Evolutionary conservation across 1,284 basidiomycete genomes (phyloP), one percentile per base, ranked within the genome.

Genomic region (Prillingera fragicola): DNA sequence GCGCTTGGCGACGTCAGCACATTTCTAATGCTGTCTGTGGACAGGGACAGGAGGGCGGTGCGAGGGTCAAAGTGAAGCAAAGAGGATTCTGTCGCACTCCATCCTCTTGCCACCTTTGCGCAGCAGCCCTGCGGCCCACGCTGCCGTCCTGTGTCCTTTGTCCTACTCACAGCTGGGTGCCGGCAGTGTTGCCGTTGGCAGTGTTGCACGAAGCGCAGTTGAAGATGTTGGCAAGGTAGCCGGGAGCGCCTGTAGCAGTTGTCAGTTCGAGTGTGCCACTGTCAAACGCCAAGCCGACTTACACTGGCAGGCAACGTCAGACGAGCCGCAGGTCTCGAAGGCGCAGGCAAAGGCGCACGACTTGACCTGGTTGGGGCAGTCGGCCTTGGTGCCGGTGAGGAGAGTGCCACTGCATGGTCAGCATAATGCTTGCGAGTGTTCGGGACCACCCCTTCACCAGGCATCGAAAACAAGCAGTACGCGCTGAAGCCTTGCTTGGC

Each of bases 141-240:
- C n/a, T n/a, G n/a, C n/a, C n/a, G n/a, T n/a, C n/a, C n/a, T n/a
- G n/a, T n/a, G n/a, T n/a, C n/a, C n/a, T 18, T 8, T 19, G 27
- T 25, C 8, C 3, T 4, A 27, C 39, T 33, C 18, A 41, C 39
- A 68, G 28, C 19, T 49, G 47, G 27, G 68, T 71, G 17, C 64
- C 55, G n/a, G 37, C 54, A 25, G 56, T 41, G 61, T 69, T 69
- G 48, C 45, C 47, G 60, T 69, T 70, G 53, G 58, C 62, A 18
- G 65, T 63, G 63, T 70, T 70, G 57, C 69, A 70, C n/a, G 59
- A 59, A 15, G 57, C 67, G 49, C 64, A 70, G 65, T 68, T 67
- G 65, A 52, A 71, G 51, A 71, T 67, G 62, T 62, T 65, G 34
- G 52, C 46, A 47, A 70, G 62, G 63, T 71, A 69, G 8, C 43